These are phyloP conservation scores for Amylostereum chailletii DNA, from an alignment of 1,284 basidiomycete genomes.

Conservation along the genomic window DNA sequence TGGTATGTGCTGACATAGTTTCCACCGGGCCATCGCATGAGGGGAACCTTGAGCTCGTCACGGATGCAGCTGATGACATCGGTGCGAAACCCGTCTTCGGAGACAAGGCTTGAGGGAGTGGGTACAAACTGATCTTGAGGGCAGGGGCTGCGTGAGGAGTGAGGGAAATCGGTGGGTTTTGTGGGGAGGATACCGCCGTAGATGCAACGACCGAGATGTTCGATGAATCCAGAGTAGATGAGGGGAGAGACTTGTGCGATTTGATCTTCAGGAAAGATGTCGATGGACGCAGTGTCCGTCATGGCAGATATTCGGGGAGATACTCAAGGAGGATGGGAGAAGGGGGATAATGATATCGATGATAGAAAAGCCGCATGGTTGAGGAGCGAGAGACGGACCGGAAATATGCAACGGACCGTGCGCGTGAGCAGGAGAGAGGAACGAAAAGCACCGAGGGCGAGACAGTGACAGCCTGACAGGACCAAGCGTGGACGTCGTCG, in stretches of 20 bases:
- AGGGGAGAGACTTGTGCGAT: conserved; percentile 18
- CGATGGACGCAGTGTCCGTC: conserved; percentile 3
- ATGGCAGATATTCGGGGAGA: neutral
- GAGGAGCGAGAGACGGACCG: no score
- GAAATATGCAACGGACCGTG: no score
- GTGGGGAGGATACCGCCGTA: conserved; percentile 49
- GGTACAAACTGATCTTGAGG: conserved; percentile 17
- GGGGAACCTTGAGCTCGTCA: conserved; percentile 44
- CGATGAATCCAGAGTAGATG: conserved; percentile 55
- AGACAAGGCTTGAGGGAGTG: conserved; percentile 16
- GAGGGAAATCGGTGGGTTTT: conserved; percentile 26
- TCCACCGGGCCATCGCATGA: conserved; percentile 55
- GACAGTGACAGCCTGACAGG: no score
- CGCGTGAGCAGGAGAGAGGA: no score
- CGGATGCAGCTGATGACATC: conserved; percentile 46
- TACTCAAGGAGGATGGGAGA: no score
- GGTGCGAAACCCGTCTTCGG: conserved; percentile 37
- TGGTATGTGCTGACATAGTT: conserved; percentile 56
- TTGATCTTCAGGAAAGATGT: conserved; percentile 17
- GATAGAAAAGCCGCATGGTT: no score
- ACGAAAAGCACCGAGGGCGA: no score
- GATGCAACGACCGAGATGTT: conserved; percentile 55
- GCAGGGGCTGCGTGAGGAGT: conserved; percentile 18
- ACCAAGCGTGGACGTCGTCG: no score
- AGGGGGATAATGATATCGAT: no score